phyloP scores from a whole-genome alignment of 208 protist genomes.

The Angomonas deanei region DNA sequence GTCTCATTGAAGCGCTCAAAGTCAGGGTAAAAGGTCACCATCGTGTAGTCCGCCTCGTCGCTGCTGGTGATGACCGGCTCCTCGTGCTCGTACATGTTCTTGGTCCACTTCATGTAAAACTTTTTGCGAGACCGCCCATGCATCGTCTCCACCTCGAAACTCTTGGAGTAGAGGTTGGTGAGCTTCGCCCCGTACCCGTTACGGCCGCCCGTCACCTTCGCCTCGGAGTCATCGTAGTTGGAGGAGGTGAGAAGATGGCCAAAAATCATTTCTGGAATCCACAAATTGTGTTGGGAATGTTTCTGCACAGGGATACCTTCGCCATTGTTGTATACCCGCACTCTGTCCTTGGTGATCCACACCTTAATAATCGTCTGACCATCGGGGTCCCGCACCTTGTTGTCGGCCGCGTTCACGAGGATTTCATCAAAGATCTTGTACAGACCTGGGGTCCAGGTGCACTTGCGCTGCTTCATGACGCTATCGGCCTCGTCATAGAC shows the following conservation, averaged over 20 bases:
- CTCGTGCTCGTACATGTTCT: slow-evolving; percentile 96
- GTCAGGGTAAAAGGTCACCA: slow-evolving; percentile 99
- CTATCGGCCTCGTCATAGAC: slow-evolving; percentile 90
- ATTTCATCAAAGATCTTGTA: slow-evolving; percentile 99
- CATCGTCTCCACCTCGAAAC: slow-evolving; percentile 97
- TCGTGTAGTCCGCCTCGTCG: slow-evolving; percentile 93
- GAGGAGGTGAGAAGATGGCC: slow-evolving; percentile 98
- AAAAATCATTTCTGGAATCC: slow-evolving; percentile 99
- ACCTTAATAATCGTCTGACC: slow-evolving; percentile 92
- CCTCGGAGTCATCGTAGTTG: slow-evolving; percentile 99
- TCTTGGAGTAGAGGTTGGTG: slow-evolving; percentile 99
- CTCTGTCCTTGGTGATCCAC: slow-evolving; percentile 94
- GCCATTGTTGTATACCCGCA: slow-evolving; percentile 98
- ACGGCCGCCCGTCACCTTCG: slow-evolving; percentile 95
- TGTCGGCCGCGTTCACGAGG: slow-evolving; percentile 99
- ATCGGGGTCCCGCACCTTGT: slow-evolving; percentile 95
- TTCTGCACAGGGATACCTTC: slow-evolving; percentile 96
- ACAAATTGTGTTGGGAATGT: slow-evolving; percentile 96
- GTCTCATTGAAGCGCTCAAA: slow-evolving; percentile 95
- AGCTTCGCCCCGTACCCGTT: slow-evolving; percentile 99
- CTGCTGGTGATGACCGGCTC: slow-evolving; percentile 86
- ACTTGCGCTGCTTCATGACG: slow-evolving; percentile 91
- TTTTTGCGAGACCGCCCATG: slow-evolving; percentile 89
- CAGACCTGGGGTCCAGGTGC: slow-evolving; percentile 97
- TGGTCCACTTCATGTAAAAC: slow-evolving; percentile 94